Base-by-base conservation (phyloP, 192 early-diverging fungal species). In the Dimargaris cristalligena region DNA sequence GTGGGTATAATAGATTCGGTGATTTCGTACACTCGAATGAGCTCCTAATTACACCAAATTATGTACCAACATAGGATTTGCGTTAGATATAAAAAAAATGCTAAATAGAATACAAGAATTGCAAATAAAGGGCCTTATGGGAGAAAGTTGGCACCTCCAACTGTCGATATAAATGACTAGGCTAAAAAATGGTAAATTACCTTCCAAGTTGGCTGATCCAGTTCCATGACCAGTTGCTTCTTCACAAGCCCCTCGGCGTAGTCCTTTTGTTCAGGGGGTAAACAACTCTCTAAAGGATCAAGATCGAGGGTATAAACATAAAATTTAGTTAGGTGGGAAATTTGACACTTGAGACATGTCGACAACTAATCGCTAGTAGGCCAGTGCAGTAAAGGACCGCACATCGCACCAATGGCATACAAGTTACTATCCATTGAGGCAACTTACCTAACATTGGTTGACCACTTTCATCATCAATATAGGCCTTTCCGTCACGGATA, bases 401-500 rank as follows among this genome's bases (percentile, higher is more conserved):
- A n/a, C n/a, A n/a, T n/a, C n/a, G n/a, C n/a, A n/a, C n/a, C n/a
- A n/a, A n/a, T n/a, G n/a, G n/a, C n/a, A n/a, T n/a, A n/a, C n/a
- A n/a, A n/a, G n/a, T n/a, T n/a, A n/a, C n/a, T n/a, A n/a, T n/a
- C n/a, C n/a, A n/a, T n/a, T 67, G 35, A 23, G 18, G 58, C 9
- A 34, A 68, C 71, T 41, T 65, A 68, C 62, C 63, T 11, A 65
- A 58, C 64, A 81, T 85, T 23, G 84, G 80, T 63, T 84, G 77
- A 3, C 82, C 85, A 20, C 70, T 73, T 13, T 79, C 75, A 54
- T 83, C 86, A 49, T 89, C 82, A 14, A 97, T 81, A 38, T 62
- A 67, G 4, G 80, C 92, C 59, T 74, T 79, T 18, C 84, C 90
- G 61, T 95, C 91, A 50, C 89, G 78, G 22, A 95, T 78, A 46